These are phyloP conservation scores for Chenopodium suecicum DNA, from an alignment of 148 eudicot genomes.

Conservation along the genomic window DNA sequence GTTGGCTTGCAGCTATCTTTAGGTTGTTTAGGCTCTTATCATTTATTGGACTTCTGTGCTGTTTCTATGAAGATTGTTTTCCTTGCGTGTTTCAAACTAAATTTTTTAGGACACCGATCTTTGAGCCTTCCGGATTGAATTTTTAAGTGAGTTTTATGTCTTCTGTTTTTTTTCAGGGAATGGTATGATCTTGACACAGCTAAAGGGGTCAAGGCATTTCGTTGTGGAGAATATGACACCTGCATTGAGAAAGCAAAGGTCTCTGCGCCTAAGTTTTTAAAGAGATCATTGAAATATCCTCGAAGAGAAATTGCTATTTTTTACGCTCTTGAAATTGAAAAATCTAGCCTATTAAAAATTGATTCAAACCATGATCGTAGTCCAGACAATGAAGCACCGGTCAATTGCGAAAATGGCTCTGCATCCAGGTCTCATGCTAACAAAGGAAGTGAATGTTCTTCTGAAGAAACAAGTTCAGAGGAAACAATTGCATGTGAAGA, in stretches of 20 bases:
- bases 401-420: constrained; percentile 30
- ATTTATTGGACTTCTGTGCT: background rate
- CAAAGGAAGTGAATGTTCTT: constrained; percentile 34
- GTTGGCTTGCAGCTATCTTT: background rate
- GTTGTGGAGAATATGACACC: constrained; percentile 70
- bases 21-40: background rate
- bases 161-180: constrained; percentile 48
- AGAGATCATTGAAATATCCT: constrained; percentile 60
- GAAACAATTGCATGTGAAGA: constrained; percentile 37
- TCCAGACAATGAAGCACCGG: constrained; percentile 26
- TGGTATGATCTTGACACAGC: constrained; percentile 79
- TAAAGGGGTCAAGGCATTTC: constrained; percentile 71
- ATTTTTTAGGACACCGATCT: background rate
- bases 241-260: constrained; percentile 73
- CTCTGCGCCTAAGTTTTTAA: constrained; percentile 43
- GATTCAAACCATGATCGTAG: constrained; percentile 21
- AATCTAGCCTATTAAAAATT: constrained; percentile 37
- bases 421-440: constrained; percentile 26
- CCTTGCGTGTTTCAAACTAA: background rate
- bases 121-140: background rate
- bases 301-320: constrained; percentile 83
- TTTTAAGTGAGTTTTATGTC: constrained; percentile 8
- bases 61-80: background rate
- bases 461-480: constrained; percentile 37
- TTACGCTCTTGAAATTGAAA: constrained; percentile 83